Evolutionary conservation across 345 rosid genomes (phyloP).

Genomic region (Arabidopsis suecica): DNA sequence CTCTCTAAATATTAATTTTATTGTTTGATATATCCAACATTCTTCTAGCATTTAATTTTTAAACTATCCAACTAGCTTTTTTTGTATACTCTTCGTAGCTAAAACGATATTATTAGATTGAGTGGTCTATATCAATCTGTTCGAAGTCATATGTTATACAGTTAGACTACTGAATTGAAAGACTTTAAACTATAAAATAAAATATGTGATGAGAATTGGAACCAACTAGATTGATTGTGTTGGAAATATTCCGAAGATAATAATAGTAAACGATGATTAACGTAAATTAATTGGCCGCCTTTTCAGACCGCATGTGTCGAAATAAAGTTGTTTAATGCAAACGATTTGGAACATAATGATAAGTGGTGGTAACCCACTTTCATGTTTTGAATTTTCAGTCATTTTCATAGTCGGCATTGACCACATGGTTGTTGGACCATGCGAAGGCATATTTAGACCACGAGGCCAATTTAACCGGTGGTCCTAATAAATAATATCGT

Average conservation of each 20-base stretch:
- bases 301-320: constrained; percentile 29
- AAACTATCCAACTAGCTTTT: not conserved
- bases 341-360: constrained; percentile 17
- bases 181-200: not conserved
- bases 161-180: not conserved
- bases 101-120: not conserved
- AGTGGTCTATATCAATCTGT: not conserved
- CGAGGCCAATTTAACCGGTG: not conserved
- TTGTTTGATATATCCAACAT: not conserved
- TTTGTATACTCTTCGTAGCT: not conserved
- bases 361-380: not conserved
- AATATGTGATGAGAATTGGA: not conserved
- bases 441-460: not conserved
- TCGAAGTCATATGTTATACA: not conserved
- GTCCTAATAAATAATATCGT: not conserved
- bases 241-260: not conserved
- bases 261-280: constrained; percentile 13
- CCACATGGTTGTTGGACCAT: constrained; percentile 9
- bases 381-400: constrained; percentile 13
- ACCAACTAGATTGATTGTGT: not conserved
- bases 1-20: not conserved
- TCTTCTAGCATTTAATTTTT: too few species aligned
- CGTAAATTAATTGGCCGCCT: constrained; percentile 35
- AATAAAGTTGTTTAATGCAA: constrained; percentile 3
- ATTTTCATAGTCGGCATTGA: not conserved